Percentiles rank a stretch among this genome's conserved stretches.
phyloP scores from a whole-genome alignment of 257 asterid genomes.

The Schizonepeta tenuifolia region DNA sequence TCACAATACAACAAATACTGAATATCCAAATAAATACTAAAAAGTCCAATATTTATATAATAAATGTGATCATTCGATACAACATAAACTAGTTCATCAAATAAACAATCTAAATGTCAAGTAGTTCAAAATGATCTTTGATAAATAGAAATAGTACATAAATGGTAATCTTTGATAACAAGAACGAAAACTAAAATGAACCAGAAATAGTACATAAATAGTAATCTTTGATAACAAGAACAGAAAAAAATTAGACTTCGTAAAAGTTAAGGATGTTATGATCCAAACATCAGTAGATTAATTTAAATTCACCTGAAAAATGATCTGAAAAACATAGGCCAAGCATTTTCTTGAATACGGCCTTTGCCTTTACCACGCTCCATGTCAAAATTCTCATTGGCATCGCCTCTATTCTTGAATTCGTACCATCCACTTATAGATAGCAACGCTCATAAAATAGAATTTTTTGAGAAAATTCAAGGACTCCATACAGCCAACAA shows the following conservation, averaged over 20 bases:
- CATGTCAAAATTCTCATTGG: constrained; percentile 43
- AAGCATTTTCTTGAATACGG: constrained; percentile 49
- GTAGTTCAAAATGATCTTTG: too few relatives aligned
- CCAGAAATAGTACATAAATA: constrained; percentile 79
- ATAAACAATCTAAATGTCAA: too few relatives aligned
- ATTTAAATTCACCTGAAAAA: constrained; percentile 77
- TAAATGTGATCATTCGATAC: too few relatives aligned
- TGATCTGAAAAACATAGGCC: constrained; percentile 75
- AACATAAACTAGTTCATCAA: too few relatives aligned
- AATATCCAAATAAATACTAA: too few relatives aligned
- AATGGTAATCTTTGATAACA: constrained; percentile 71
- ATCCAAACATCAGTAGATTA: background rate
- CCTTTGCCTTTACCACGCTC: constrained; percentile 47
- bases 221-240: constrained; percentile 2
- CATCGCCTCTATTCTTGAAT: constrained; percentile 40
- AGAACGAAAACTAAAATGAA: constrained; percentile 88
- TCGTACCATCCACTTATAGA: constrained; percentile 72
- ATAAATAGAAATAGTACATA: too few relatives aligned
- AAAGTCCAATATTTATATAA: too few relatives aligned
- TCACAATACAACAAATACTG: too few relatives aligned
- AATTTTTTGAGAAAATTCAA: too few relatives aligned
- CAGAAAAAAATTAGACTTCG: background rate
- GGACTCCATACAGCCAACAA: too few relatives aligned
- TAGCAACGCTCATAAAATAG: too few relatives aligned
- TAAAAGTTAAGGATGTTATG: background rate